phyloP scores from a whole-genome alignment of 495 filamentous ascomycete species.

The Penicillium cinerascens region DNA sequence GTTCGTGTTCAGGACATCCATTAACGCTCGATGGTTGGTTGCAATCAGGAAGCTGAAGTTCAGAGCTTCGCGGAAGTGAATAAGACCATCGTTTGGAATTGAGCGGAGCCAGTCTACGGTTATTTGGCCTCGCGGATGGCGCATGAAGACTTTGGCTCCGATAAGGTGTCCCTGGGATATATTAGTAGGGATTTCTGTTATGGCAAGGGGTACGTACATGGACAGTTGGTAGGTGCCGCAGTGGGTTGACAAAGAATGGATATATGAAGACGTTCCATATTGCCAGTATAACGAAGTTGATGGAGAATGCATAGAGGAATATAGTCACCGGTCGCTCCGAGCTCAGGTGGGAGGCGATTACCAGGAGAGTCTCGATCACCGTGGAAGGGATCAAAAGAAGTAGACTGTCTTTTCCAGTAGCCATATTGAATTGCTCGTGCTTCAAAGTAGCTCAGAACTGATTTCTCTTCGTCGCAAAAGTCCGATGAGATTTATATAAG shows the following conservation, averaged over 20 bases:
- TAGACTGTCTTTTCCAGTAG: slow-evolving; percentile 4
- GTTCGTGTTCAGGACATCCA: slow-evolving; percentile 50
- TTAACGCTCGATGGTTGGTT: slow-evolving; percentile 37
- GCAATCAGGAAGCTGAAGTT: slow-evolving; percentile 25
- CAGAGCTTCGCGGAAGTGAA: slow-evolving; percentile 59
- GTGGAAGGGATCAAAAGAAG: slow-evolving; percentile 4
- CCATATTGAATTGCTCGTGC: not conserved
- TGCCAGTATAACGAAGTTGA: slow-evolving; percentile 19
- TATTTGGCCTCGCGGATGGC: slow-evolving; percentile 55
- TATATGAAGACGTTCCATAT: slow-evolving; percentile 58
- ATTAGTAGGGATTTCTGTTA: not conserved
- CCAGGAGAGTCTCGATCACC: slow-evolving; percentile 5
- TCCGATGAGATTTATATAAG: too few relatives aligned
- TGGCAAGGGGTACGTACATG: slow-evolving; percentile 27
- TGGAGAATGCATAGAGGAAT: slow-evolving; percentile 9
- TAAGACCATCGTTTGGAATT: slow-evolving; percentile 75
- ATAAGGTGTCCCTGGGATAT: slow-evolving; percentile 45
- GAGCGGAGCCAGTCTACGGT: slow-evolving; percentile 61
- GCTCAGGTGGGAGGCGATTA: slow-evolving; percentile 2
- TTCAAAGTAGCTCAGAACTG: not conserved
- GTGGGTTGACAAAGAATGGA: slow-evolving; percentile 65
- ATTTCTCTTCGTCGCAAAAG: not conserved
- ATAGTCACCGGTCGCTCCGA: slow-evolving; percentile 10
- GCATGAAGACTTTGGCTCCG: slow-evolving; percentile 53
- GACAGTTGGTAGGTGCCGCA: slow-evolving; percentile 57